Percentiles rank a stretch among this genome's conserved stretches.
phyloP scores from a whole-genome alignment of 2,329 filamentous ascomycete species.

The Ophiostoma pallidulum region DNA sequence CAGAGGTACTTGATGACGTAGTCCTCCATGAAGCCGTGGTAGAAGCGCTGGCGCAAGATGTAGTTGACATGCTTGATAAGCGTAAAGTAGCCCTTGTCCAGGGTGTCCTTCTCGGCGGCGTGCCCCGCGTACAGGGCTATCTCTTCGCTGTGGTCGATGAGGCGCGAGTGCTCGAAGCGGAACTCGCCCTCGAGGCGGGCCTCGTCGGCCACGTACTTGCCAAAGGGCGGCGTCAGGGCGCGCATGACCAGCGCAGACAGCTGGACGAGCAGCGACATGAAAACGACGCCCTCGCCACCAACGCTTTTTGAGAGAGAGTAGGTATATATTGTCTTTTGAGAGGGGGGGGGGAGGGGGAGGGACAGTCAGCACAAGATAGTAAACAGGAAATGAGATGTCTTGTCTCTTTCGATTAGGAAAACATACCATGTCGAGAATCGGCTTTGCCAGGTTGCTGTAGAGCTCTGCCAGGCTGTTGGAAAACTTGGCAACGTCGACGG shows the following conservation, averaged over 20 bases:
- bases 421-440: slow-evolving; percentile 76
- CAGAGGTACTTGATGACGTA: slow-evolving; percentile 99
- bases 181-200: slow-evolving; percentile 92
- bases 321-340: slow-evolving; percentile 87
- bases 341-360: background rate
- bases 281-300: slow-evolving; percentile 90
- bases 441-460: slow-evolving; percentile 94
- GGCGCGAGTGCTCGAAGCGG: slow-evolving; percentile 82
- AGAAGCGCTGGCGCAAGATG: slow-evolving; percentile 80
- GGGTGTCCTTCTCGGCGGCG: slow-evolving; percentile 85
- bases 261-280: slow-evolving; percentile 91
- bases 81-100: slow-evolving; percentile 98
- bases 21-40: slow-evolving; percentile 99
- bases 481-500: slow-evolving; percentile 93
- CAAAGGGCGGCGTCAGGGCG: slow-evolving; percentile 87
- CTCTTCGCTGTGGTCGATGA: slow-evolving; percentile 96
- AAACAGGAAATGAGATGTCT: too few species aligned
- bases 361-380: too few species aligned
- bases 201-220: slow-evolving; percentile 95
- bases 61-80: slow-evolving; percentile 98
- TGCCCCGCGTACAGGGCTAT: slow-evolving; percentile 87
- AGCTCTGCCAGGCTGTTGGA: slow-evolving; percentile 89
- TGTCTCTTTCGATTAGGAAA: too few species aligned
- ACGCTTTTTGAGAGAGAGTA: slow-evolving; percentile 88
- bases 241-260: slow-evolving; percentile 89